Evolutionary conservation across 2,329 filamentous ascomycete species (phyloP).

Genomic region (Aspergillus proliferans): DNA sequence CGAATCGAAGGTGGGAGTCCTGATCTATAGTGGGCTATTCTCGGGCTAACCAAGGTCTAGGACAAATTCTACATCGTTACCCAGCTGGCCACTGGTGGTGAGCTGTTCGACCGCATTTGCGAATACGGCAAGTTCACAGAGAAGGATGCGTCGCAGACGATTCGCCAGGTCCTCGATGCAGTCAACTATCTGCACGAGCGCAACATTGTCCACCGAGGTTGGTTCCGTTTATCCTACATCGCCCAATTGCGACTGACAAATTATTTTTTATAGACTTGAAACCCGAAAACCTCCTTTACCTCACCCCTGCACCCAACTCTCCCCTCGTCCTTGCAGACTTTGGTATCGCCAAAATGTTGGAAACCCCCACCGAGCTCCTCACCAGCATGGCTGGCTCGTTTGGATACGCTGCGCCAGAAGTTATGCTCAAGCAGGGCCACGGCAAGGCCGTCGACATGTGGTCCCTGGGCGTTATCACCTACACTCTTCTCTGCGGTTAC

Average conservation of each 20-base stretch:
- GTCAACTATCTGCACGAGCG: slow-evolving; percentile 92
- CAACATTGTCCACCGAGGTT: slow-evolving; percentile 93
- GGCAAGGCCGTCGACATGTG: slow-evolving; percentile 99
- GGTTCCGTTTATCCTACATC: slow-evolving; percentile 9
- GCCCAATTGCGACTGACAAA: slow-evolving; percentile 1
- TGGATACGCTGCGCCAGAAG: slow-evolving; percentile 93
- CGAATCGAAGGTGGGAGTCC: slow-evolving; percentile 72
- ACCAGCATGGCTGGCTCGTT: slow-evolving; percentile 99
- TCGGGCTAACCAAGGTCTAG: slow-evolving; percentile 41
- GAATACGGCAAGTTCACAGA: slow-evolving; percentile 98
- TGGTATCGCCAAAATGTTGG: slow-evolving; percentile 96
- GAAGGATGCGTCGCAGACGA: slow-evolving; percentile 93
- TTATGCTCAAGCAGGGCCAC: slow-evolving; percentile 96
- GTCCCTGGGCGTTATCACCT: slow-evolving; percentile 98
- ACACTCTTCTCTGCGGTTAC: slow-evolving; percentile 95
- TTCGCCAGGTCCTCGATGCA: slow-evolving; percentile 85
- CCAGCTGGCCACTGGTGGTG: slow-evolving; percentile 88
- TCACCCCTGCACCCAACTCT: slow-evolving; percentile 69
- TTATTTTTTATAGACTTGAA: slow-evolving; percentile 66
- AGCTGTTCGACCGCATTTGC: slow-evolving; percentile 96
- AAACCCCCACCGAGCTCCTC: slow-evolving; percentile 80
- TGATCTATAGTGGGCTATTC: neutral
- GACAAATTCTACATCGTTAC: slow-evolving; percentile 99
- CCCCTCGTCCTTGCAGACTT: slow-evolving; percentile 93
- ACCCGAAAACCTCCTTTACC: slow-evolving; percentile 93